Evolutionary conservation across 2,329 filamentous ascomycete species (phyloP), one percentile per base, ranked within the genome.

Genomic region (Penicillium sp.): DNA sequence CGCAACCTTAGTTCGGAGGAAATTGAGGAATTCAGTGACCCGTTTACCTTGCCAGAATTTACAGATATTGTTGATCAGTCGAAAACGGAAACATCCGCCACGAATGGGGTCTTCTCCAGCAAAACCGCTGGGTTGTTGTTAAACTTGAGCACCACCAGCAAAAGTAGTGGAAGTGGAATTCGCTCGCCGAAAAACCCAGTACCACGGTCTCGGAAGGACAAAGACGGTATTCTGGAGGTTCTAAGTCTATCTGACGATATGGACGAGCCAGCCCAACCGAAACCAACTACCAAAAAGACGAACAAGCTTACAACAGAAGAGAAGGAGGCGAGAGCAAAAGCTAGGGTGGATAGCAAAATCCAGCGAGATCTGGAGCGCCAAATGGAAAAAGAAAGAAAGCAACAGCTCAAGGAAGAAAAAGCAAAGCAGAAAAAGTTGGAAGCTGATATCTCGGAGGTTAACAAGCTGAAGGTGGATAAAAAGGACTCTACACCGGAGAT

Each of bases 401-500:
- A 68, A 18, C 61, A 66, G 29, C 55, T 73, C 47, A 78, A 72
- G 62, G 84, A 85, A 49, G 78, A 83, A 44, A 88, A 83, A 56
- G 80, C 78, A 0, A 72, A 75, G 6, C 84, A 90, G 58, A 90
- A 87, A 61, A 81, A 86, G 56, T 76, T 78, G 3, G 84, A 83
- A 9, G 82, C 83, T 6, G 87, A 89, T 7, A 72, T 92, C 18
- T 84, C 84, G 3, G 85, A 89, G 56, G 88, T 85, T 34, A 93
- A 93, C 71, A 90, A 87, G 63, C 73, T 86, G 8, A 84, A 84
- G 45, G 84, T 83, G 0, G 85, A 91, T 71, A 91, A 90, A 72
- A 90, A 89, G 60, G 75, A 85, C 0, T 88, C 88, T 0, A 83
- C 85, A 0, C 81, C 81, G 0, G 89, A 94, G 68, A 93, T 94